Percentiles rank a stretch among this genome's conserved stretches.
phyloP scores from a whole-genome alignment of 1,284 basidiomycete species.

The Trametes polyzona region DNA sequence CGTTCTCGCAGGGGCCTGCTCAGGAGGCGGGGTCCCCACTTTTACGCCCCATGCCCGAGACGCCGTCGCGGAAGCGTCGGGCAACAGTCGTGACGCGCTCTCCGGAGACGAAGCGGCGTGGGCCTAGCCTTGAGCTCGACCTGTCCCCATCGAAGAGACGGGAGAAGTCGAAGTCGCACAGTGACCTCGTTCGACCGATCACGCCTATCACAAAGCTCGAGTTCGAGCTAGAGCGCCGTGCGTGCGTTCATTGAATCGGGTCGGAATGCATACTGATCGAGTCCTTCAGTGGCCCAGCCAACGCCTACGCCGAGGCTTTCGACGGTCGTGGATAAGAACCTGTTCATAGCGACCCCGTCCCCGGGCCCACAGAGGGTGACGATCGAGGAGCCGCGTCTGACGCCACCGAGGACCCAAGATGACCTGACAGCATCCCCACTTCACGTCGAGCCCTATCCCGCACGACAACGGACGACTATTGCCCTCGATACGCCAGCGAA shows the following conservation, averaged over 20 bases:
- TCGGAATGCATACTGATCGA: not conserved
- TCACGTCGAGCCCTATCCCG: conserved; percentile 65
- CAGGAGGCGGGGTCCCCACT: too few relatives aligned
- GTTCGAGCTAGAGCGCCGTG: conserved; percentile 62
- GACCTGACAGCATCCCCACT: conserved; percentile 62
- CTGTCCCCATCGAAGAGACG: conserved; percentile 62
- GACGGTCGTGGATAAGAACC: conserved; percentile 62
- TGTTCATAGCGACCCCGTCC: conserved; percentile 55
- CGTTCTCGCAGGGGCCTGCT: too few relatives aligned
- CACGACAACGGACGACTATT: conserved; percentile 40
- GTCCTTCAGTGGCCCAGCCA: conserved; percentile 36
- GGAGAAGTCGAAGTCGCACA: conserved; percentile 68
- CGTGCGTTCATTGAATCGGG: conserved; percentile 25
- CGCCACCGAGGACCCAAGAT: conserved; percentile 32
- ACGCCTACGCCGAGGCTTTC: conserved; percentile 58
- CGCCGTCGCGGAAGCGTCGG: conserved; percentile 50
- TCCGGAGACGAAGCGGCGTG: conserved; percentile 44
- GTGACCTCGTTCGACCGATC: conserved; percentile 67
- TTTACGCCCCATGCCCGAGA: conserved; percentile 31
- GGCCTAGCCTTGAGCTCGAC: conserved; percentile 39
- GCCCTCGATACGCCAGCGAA: conserved; percentile 55
- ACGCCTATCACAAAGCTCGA: conserved; percentile 64
- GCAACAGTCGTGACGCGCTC: conserved; percentile 69
- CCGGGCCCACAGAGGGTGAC: conserved; percentile 35
- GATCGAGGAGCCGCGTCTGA: conserved; percentile 13